A percentile compares a stretch with the other conserved stretches of the same genome.
phyloP scores from a whole-genome alignment of 371 early-diverging fungal species.

The Haplosporangium sp. region DNA sequence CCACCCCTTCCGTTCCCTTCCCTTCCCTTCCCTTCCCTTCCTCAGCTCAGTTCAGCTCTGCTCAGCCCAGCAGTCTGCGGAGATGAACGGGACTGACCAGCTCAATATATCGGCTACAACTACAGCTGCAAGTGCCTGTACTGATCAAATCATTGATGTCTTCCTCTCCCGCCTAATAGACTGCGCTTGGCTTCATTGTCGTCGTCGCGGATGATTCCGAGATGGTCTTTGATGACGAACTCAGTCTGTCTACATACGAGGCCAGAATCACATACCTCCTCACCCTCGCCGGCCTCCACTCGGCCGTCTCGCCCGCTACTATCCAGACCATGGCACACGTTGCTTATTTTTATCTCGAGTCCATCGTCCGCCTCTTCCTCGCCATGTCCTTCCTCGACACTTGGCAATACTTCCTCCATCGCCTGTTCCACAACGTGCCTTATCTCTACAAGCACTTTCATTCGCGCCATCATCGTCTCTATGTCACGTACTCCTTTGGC shows the following conservation, averaged over 20 bases:
- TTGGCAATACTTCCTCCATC: slow-evolving; percentile 83
- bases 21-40: too few relatives aligned
- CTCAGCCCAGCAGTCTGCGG: too few relatives aligned
- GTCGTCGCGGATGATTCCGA: slow-evolving; percentile 56
- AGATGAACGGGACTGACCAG: too few relatives aligned
- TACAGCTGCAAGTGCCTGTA: background rate
- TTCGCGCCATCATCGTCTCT: slow-evolving; percentile 81
- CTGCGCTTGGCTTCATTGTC: slow-evolving; percentile 56
- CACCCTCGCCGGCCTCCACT: slow-evolving; percentile 25
- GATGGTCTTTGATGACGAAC: slow-evolving; percentile 59
- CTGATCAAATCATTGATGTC: background rate
- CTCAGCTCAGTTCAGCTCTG: too few relatives aligned
- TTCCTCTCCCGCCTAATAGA: slow-evolving; percentile 19
- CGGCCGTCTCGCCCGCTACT: slow-evolving; percentile 23
- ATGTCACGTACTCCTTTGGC: slow-evolving; percentile 82
- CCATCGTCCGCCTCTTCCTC: slow-evolving; percentile 51
- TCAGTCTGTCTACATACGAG: slow-evolving; percentile 59
- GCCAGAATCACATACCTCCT: slow-evolving; percentile 25
- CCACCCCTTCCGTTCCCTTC: too few relatives aligned
- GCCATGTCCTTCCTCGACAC: slow-evolving; percentile 68
- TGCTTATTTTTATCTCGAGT: slow-evolving; percentile 55
- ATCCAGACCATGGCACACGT: slow-evolving; percentile 38
- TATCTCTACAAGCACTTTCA: slow-evolving; percentile 81
- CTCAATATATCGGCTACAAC: too few relatives aligned
- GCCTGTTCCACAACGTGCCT: slow-evolving; percentile 75